Conservation (phyloP, 352 stramenopile species). For the Phytopythium chamaehyphon region DNA sequence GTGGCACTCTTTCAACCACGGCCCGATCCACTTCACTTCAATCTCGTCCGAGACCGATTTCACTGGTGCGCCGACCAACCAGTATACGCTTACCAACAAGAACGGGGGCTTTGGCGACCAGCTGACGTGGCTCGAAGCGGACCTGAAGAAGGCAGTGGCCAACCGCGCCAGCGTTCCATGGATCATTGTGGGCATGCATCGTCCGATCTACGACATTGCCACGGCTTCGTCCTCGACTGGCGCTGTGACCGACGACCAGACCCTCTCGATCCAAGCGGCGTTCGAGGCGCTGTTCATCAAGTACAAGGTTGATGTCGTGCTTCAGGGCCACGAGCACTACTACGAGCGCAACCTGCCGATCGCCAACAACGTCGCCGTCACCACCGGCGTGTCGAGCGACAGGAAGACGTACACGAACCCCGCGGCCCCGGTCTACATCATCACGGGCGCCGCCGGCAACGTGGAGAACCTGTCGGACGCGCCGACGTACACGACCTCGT, state of each 20-base stretch:
- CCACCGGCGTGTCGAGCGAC: conserved; percentile 43
- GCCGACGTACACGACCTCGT: conserved; percentile 17
- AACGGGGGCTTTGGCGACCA: conserved; percentile 52
- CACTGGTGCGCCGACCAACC: conserved; percentile 24
- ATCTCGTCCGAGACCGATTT: conserved; percentile 84
- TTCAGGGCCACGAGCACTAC: conserved; percentile 82
- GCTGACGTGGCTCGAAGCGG: conserved; percentile 41
- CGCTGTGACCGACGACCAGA: conserved; percentile 12
- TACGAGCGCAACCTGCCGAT: conserved; percentile 80
- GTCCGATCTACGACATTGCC: conserved; percentile 55
- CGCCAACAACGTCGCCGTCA: conserved; percentile 29
- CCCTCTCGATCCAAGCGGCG: conserved; percentile 35
- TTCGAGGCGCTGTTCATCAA: conserved; percentile 85
- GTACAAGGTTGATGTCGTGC: conserved; percentile 83
- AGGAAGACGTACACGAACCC: conserved; percentile 54
- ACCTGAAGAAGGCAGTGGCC: conserved; percentile 49
- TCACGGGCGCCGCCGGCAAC: conserved; percentile 59
- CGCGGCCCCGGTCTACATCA: conserved; percentile 57
- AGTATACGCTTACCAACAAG: conserved; percentile 18
- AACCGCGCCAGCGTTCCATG: conserved; percentile 52
- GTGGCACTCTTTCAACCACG: conserved; percentile 89
- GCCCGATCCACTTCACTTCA: conserved; percentile 74
- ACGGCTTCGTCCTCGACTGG: conserved; percentile 16
- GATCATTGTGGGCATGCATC: conserved; percentile 73
- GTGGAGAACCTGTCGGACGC: conserved; percentile 33